Base-by-base conservation (phyloP, 2,329 filamentous ascomycete genomes). In the Talaromyces sp. region DNA sequence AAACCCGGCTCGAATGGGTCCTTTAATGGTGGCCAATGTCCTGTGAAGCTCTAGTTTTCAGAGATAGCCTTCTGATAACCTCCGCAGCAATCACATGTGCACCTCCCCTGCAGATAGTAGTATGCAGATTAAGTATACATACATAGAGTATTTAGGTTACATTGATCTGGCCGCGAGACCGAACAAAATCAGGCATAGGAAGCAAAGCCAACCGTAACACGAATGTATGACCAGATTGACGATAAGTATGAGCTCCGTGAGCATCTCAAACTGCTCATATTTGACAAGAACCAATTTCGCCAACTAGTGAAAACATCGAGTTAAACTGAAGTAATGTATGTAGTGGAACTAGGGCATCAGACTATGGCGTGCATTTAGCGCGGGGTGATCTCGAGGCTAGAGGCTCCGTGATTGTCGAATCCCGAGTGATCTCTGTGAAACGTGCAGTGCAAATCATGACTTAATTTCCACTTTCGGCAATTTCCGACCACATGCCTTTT, bases 51-150 rank as follows among this genome's bases (percentile, higher is more conserved):
- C 28, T 28, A 28, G 28, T 28, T 25, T 21, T 8, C 5, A 37
- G 8, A 37, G 9, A 28, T 3, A 28, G 6, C 6, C 28, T 28
- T 6, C 28, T 28, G 39, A 37, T 23, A 55, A 37, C 31, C n/a
- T 25, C n/a, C 8, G 9, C 9, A 37, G 28, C 21, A 55, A 23
- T 55, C 18, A 37, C 11, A 5, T 23, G n/a, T 9, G 5, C n/a
- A 55, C 8, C 3, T 35, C 31, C 33, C 52, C 31, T 37, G 52
- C 9, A 55, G 52, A 37, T 55, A 55, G 52, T 55, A 14, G 21
- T 55, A 50, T 23, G 52, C 28, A 55, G 52, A 55, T 33, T 54
- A 55, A 55, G 52, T 18, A 55, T 21, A 37, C 52, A 31, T 50
- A 25, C 44, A 48, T 54, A 54, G 3, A 44, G 11, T 48, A 23